phyloP scores from a whole-genome alignment of 1,284 basidiomycete species.

The Lentinula novae-zelandiae region DNA sequence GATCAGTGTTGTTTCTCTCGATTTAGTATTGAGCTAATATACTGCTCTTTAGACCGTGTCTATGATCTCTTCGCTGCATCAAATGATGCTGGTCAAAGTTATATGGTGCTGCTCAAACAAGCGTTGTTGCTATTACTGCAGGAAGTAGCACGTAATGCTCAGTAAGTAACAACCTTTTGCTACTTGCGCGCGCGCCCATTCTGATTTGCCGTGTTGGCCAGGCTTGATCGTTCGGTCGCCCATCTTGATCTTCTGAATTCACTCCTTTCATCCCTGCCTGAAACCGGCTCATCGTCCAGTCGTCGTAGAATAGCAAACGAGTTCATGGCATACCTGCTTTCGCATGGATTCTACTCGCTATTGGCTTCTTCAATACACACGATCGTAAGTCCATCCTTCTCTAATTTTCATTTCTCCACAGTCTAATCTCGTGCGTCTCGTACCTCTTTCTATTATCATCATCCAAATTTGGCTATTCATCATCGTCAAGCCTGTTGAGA shows the following conservation, averaged over 20 bases:
- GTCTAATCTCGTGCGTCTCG: neutral
- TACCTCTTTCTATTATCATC: neutral
- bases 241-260: conserved; percentile 29
- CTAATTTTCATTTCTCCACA: neutral
- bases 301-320: conserved; percentile 21
- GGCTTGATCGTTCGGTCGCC: neutral
- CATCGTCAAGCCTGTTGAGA: conserved; percentile 37
- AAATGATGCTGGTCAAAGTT: conserved; percentile 34
- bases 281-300: conserved; percentile 36
- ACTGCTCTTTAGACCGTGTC: conserved; percentile 19
- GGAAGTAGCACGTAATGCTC: conserved; percentile 43
- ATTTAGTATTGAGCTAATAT: neutral
- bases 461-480: neutral
- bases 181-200: neutral
- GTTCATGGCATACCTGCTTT: conserved; percentile 37
- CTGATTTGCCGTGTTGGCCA: neutral
- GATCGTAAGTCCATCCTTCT: neutral
- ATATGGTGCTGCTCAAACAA: conserved; percentile 54
- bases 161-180: conserved; percentile 32
- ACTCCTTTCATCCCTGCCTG: conserved; percentile 35
- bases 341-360: conserved; percentile 35
- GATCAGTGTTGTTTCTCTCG: conserved; percentile 1
- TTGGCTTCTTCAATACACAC: conserved; percentile 23
- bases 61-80: conserved; percentile 40
- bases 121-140: conserved; percentile 45